Evolutionary conservation across 305 asterid genomes (phyloP), one percentile per base, ranked within the genome.

Genomic region (Fraxinus dipetala): DNA sequence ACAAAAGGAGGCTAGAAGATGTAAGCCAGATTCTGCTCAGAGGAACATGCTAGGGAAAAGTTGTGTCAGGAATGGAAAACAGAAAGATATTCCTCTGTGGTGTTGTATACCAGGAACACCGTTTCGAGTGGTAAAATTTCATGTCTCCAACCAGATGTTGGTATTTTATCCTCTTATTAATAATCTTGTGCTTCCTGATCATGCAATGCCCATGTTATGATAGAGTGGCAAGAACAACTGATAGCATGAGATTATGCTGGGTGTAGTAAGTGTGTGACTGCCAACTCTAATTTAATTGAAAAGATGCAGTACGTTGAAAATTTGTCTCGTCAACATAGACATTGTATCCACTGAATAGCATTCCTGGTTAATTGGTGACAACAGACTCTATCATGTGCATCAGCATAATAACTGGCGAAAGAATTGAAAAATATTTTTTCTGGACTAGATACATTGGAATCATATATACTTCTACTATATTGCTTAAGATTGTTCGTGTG

Each of bases 101-200:
- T 96, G 98, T 88, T 81, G 87, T 79, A 86, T 96, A 87, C 95
- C 97, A n/a, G 99, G 98, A 87, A 93, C 98, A 18, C 87, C 96
- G 80, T 96, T 96, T 85, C 92, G 93, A 76, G 95, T 96, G 92
- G 99, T 96, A 91, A 82, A 82, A 28, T 28, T 83, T 32, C 77
- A 6, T 72, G 80, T 81, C 76, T 30, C 56, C 30, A 38, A 73
- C 67, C 35, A 28, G 72, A 65, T 80, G 22, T 51, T 59, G 18
- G 54, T 34, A n/a, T 56, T 24, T 59, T 80, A 51, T 72, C 24
- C 10, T 28, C 38, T 79, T 77, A 36, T 51, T 16, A 63, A 74
- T 69, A 22, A 51, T 43, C 36, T 13, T 18, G 80, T 10, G 70
- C 59, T 26, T 56, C 77, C 38, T 43, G 22, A 75, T 72, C 48